Evolutionary conservation across 768 basidiomycete species (phyloP).

Genomic region (Tephrocybe sp.): DNA sequence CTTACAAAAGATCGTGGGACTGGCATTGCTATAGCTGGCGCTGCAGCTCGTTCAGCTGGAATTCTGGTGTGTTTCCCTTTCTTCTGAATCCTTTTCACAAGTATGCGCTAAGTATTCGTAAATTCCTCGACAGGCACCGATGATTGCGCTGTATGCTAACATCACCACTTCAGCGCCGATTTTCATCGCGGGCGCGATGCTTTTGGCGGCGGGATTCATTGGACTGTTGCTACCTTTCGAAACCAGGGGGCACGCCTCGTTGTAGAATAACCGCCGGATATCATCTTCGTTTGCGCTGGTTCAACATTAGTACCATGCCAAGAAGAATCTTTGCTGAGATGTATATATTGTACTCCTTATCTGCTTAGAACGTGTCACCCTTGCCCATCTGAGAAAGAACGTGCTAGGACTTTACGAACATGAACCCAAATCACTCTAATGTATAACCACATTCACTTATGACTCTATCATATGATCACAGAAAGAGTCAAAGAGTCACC

Average conservation of each 20-base stretch:
- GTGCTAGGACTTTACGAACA: too few relatives aligned
- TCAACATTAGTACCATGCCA: too few relatives aligned
- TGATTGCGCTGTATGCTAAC: constrained; percentile 71
- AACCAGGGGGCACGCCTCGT: constrained; percentile 68
- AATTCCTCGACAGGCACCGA: constrained; percentile 46
- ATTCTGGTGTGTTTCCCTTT: constrained; percentile 50
- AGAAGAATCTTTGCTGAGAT: too few relatives aligned
- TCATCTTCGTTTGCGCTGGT: too few relatives aligned
- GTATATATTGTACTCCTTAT: too few relatives aligned
- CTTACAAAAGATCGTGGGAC: constrained; percentile 73
- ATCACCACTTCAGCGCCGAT: constrained; percentile 65
- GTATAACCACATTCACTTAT: too few relatives aligned
- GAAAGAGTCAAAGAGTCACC: too few relatives aligned
- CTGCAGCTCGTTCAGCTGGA: constrained; percentile 62
- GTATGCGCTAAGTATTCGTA: too few relatives aligned
- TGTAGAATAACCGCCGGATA: constrained; percentile 31
- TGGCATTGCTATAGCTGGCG: constrained; percentile 62
- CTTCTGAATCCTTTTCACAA: not conserved
- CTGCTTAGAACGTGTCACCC: too few relatives aligned
- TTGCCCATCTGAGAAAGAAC: too few relatives aligned
- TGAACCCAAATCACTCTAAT: too few relatives aligned
- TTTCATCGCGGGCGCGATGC: constrained; percentile 64
- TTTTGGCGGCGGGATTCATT: constrained; percentile 57
- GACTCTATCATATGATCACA: too few relatives aligned
- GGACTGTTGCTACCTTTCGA: constrained; percentile 70